Percentiles rank a stretch among this genome's conserved stretches.
These are phyloP conservation scores for Quercus variabilis DNA, from an alignment of 306 rosid genomes.

Conservation along the genomic window DNA sequence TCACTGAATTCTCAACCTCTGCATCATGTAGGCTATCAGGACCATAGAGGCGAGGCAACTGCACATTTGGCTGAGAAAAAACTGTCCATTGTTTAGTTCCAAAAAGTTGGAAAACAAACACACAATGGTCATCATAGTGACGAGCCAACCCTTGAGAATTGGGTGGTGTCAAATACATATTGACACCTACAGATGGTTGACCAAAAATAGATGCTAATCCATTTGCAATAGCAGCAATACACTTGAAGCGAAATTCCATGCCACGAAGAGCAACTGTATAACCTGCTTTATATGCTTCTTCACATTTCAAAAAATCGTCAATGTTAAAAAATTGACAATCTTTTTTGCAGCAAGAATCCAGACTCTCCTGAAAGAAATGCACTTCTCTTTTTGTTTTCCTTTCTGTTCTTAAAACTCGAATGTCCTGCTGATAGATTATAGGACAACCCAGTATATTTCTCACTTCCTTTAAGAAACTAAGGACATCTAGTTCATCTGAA, in stretches of 20 bases:
- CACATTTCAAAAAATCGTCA: slow-evolving; percentile 46
- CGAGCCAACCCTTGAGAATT: slow-evolving; percentile 80
- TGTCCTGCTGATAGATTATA: slow-evolving; percentile 67
- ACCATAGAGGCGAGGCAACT: slow-evolving; percentile 74
- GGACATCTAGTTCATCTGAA: slow-evolving; percentile 68
- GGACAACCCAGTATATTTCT: slow-evolving; percentile 65
- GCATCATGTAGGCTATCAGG: slow-evolving; percentile 30
- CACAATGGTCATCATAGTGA: slow-evolving; percentile 86
- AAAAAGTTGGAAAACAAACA: slow-evolving; percentile 77
- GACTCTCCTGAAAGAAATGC: slow-evolving; percentile 53
- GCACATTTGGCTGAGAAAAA: slow-evolving; percentile 41
- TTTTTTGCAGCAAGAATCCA: slow-evolving; percentile 24
- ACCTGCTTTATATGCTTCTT: slow-evolving; percentile 70
- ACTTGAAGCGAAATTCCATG: slow-evolving; percentile 65
- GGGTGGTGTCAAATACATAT: slow-evolving; percentile 91
- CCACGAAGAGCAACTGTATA: slow-evolving; percentile 82
- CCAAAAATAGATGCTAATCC: slow-evolving; percentile 69
- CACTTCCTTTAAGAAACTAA: slow-evolving; percentile 57
- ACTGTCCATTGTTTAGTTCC: slow-evolving; percentile 77
- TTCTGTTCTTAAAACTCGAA: slow-evolving; percentile 66
- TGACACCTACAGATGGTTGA: slow-evolving; percentile 86
- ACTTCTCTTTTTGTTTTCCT: slow-evolving; percentile 46
- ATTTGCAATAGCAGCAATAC: slow-evolving; percentile 66
- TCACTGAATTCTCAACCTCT: slow-evolving; percentile 36
- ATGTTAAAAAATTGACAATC: slow-evolving; percentile 42